A percentile compares a stretch with the other conserved stretches of the same genome.
Evolutionary conservation across 2,329 filamentous ascomycete genomes (phyloP).

Genomic region (Hypomyces perniciosus): DNA sequence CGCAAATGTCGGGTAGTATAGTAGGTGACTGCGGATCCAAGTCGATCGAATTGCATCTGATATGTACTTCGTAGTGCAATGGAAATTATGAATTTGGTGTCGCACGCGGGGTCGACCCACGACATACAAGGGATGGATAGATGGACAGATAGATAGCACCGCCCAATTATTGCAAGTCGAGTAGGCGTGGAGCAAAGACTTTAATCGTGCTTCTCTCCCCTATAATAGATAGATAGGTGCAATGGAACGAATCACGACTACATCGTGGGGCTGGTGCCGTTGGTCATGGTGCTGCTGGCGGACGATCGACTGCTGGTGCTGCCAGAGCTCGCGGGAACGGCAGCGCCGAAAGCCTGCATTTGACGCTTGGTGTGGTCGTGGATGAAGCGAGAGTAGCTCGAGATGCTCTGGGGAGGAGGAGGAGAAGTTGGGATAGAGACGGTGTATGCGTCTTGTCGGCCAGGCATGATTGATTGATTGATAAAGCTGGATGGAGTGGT

Average conservation of each 20-base stretch:
- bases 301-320: constrained; percentile 13
- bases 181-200: no score
- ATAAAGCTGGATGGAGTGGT: background rate
- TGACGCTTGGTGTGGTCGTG: constrained; percentile 60
- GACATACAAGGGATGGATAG: no score
- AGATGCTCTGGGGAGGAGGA: constrained; percentile 41
- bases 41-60: no score
- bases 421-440: constrained; percentile 32
- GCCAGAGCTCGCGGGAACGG: constrained; percentile 15
- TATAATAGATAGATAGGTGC: background rate
- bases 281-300: constrained; percentile 20
- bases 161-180: no score
- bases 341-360: constrained; percentile 48
- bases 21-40: no score
- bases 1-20: no score
- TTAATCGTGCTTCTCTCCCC: background rate
- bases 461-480: constrained; percentile 28
- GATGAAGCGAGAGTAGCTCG: constrained; percentile 55
- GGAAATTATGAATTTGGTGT: no score
- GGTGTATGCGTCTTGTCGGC: constrained; percentile 34
- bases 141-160: no score
- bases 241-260: background rate
- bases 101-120: no score
- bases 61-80: no score
- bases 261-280: constrained; percentile 20